Evolutionary conservation across 208 protist genomes (phyloP), one percentile per base, ranked within the genome.

Genomic region (Acanthamoeba lenticulata): DNA sequence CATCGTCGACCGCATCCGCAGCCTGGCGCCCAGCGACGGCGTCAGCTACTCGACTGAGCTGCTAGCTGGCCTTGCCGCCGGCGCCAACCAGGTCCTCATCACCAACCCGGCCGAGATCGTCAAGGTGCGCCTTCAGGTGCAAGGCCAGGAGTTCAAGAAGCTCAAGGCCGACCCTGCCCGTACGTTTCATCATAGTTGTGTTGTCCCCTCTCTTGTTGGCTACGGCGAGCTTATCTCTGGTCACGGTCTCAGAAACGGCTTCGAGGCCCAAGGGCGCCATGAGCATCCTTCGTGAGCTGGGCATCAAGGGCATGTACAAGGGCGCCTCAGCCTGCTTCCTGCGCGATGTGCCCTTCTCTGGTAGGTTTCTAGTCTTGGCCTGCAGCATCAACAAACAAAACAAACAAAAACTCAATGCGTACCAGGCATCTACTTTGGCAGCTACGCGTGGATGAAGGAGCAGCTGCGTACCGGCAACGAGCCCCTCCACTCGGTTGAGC

Each of bases 51-150:
- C 96, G 69, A 42, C 96, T 1, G 96, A 97, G 67, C 55, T 97
- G 0, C 77, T 97, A 4, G 96, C 96, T 13, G 96, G 96, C 77
- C 79, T 34, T 52, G 94, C 85, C 44, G 96, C 94, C 36, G 96
- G 96, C 85, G 94, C 74, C 15, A 94, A 36, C 24, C 96, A 97
- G 65, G 97, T 97, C 27, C 45, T 97, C 24, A 95, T 97, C 19
- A 97, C 97, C 32, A 97, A 97, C 92, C 97, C 97, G 60, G 57
- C 97, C 15, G 97, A 97, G 69, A 97, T 97, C 72, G 96, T 97
- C 27, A 97, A 97, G 65, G 97, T 97, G 47, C 49, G 97, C 52
- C 77, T 97, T 3, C 96, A 97, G 93, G 83, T 97, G 32, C 96
- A 97, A 57, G 83, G 77, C 1, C 34, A 95, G 45, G 52, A 36